A percentile compares a stretch with the other conserved stretches of the same genome.
Conservation (phyloP, 495 filamentous ascomycete species). For the Penicillium simplicissimum region DNA sequence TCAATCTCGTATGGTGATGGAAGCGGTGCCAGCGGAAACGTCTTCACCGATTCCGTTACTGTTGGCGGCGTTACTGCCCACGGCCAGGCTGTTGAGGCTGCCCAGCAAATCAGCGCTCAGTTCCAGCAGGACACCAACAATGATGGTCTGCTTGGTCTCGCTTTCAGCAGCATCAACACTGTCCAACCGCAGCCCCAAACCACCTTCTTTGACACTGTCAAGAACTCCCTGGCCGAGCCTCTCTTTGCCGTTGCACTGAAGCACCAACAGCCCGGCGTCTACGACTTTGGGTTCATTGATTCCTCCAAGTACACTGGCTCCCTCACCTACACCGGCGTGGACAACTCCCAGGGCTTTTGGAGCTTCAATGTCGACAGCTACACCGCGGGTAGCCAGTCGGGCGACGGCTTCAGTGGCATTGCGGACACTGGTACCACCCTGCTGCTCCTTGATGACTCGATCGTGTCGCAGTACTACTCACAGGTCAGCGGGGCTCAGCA, state of each 20-base stretch:
- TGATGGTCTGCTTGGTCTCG: constrained; percentile 75
- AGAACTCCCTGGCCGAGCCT: constrained; percentile 51
- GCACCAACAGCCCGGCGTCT: constrained; percentile 58
- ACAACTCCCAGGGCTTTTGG: constrained; percentile 66
- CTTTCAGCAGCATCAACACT: constrained; percentile 67
- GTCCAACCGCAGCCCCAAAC: constrained; percentile 56
- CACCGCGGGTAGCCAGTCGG: constrained; percentile 48
- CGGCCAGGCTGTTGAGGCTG: constrained; percentile 67
- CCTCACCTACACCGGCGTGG: constrained; percentile 60
- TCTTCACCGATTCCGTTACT: constrained; percentile 66
- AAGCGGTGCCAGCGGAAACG: constrained; percentile 60
- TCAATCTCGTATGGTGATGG: constrained; percentile 70
- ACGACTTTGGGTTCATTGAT: constrained; percentile 76
- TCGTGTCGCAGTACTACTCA: constrained; percentile 62
- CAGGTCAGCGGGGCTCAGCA: constrained; percentile 54
- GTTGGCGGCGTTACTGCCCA: constrained; percentile 63
- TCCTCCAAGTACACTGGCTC: constrained; percentile 57
- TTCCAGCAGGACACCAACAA: constrained; percentile 60
- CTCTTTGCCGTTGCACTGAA: constrained; percentile 69
- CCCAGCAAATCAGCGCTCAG: constrained; percentile 54
- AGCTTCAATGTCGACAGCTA: constrained; percentile 63
- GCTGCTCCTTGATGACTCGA: constrained; percentile 53
- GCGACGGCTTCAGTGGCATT: constrained; percentile 29
- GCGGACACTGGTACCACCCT: constrained; percentile 70
- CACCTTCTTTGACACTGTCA: constrained; percentile 73